Evolutionary conservation across 2,329 filamentous ascomycete genomes (phyloP).

Genomic region (Aspergillus versicolor): DNA sequence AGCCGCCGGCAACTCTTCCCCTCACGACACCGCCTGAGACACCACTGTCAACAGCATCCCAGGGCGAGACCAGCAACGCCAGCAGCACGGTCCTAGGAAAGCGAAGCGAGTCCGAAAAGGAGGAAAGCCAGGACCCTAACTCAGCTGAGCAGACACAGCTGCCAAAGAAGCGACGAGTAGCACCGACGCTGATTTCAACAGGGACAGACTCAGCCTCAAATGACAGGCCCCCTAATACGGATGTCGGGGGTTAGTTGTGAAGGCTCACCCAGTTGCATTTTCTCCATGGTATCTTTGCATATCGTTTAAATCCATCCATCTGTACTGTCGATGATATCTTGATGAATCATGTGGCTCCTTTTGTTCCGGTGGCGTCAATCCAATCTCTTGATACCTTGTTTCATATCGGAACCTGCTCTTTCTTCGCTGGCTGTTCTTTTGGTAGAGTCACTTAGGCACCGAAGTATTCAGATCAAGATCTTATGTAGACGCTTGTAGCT

Average conservation of each 20-base stretch:
- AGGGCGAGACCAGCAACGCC: constrained; percentile 56
- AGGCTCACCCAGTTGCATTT: not conserved
- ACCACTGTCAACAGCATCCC: constrained; percentile 55
- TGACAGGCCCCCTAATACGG: constrained; percentile 14
- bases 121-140: constrained; percentile 37
- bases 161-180: constrained; percentile 69
- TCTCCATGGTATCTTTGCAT: not conserved
- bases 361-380: not conserved
- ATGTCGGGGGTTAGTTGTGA: constrained; percentile 15
- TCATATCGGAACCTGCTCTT: not conserved
- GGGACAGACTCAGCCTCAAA: constrained; percentile 16
- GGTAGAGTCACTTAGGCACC: not conserved
- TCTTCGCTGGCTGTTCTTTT: not conserved
- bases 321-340: constrained; percentile 10
- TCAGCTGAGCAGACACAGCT: constrained; percentile 49
- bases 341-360: constrained; percentile 14
- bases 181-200: constrained; percentile 61
- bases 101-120: constrained; percentile 48
- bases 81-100: constrained; percentile 57
- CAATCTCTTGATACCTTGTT: constrained; percentile 7
- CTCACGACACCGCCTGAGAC: constrained; percentile 91
- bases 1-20: constrained; percentile 54
- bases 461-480: not conserved
- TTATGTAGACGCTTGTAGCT: not conserved
- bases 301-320: not conserved